Conservation (phyloP, 179 eudicot species). For the Gypsophila paniculata region DNA sequence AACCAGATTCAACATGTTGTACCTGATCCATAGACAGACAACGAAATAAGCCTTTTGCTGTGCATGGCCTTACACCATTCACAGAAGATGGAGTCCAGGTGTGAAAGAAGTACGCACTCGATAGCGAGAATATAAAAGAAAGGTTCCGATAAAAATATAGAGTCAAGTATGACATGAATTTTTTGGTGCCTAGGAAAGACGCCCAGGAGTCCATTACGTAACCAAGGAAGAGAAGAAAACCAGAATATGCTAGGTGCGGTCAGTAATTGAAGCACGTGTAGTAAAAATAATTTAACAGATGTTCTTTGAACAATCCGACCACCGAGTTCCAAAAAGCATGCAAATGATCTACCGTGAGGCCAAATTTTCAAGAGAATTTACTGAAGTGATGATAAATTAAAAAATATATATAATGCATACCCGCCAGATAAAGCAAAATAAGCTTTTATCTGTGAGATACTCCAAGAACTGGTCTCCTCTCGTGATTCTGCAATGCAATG, state of each 20-base stretch:
- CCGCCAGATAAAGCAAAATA: constrained; percentile 98
- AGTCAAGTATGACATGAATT: neutral
- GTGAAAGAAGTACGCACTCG: too few species aligned
- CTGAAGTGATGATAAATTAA: neutral
- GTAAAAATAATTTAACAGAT: neutral
- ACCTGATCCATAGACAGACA: constrained; percentile 41
- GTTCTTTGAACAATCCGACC: neutral
- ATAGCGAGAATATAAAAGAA: neutral
- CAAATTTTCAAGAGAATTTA: neutral
- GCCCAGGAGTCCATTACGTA: neutral
- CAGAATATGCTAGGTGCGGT: neutral
- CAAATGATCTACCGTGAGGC: neutral
- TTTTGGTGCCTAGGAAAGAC: neutral
- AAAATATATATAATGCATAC: constrained; percentile 35
- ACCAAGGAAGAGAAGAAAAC: neutral
- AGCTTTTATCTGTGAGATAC: constrained; percentile 73
- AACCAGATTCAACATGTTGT: constrained; percentile 65
- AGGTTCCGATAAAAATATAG: neutral
- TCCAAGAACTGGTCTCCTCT: constrained; percentile 74
- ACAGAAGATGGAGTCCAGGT: too few species aligned
- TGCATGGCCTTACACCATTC: constrained; percentile 9
- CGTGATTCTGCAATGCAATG: constrained; percentile 68
- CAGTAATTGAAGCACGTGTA: neutral
- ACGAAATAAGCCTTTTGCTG: neutral
- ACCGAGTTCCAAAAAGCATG: neutral